Evolutionary conservation across 1,284 basidiomycete genomes (phyloP), one percentile per base, ranked within the genome.

Genomic region (Neotropicomus parvogracilis): DNA sequence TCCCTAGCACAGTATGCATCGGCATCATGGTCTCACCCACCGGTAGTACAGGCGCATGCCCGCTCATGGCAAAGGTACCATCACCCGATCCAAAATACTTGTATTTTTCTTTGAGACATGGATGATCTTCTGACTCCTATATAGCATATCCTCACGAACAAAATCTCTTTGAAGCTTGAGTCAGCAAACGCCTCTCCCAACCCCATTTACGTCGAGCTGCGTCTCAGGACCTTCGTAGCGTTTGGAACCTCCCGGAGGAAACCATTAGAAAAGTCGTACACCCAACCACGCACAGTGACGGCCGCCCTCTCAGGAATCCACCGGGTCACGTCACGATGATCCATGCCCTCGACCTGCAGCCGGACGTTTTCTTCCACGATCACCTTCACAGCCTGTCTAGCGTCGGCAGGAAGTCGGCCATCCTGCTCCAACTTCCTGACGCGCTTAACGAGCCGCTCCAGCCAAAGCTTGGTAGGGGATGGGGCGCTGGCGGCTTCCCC

Each of bases 211-310:
- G 20, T 7, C 14, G 20, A 1, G 27, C 6, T 4, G 10, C 29
- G 34, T 12, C 46, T 49, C 2, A 60, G 43, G 6, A 40, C 77
- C 34, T 59, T 64, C 26, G 77, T 73, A 49, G 88, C 63, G 21
- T 75, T 71, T 54, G 94, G 70, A 61, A 24, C 24, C 8, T 93
- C 89, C 57, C 74, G 73, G 62, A 94, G 66, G 49, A 71, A 71
- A 13, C 91, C 91, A 21, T 74, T 79, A 47, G 75, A 75, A 54
- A 94, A 72, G 50, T 91, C 81, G 64, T 91, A 92, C 17, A 93
- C 80, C 86, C 85, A 90, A 13, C 91, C 91, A 61, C 94, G 90
- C 31, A 94, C 80, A 69, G 75, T 79, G 34, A 93, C 75, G 27
- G 62, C 63, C 42, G 63, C 67, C 16, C 20, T 6, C 28, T 33